A percentile compares a stretch with the other conserved stretches of the same genome.
Evolutionary conservation across 192 early-diverging fungal genomes (phyloP).

Genomic region (Linderina pennispora): DNA sequence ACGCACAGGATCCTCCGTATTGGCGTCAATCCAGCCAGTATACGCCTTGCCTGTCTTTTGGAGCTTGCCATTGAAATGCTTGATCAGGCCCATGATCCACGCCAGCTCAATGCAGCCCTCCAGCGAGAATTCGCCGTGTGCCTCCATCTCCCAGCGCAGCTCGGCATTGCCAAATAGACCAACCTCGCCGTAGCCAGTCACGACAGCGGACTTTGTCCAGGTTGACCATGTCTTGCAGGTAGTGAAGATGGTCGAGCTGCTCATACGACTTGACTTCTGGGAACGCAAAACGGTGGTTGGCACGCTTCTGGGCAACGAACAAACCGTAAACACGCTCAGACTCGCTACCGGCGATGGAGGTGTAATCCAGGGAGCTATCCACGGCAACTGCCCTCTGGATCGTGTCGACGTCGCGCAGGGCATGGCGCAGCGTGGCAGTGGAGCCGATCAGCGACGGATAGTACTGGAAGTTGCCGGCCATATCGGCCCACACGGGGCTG

Average conservation of each 20-base stretch:
- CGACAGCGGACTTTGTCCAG: constrained; percentile 87
- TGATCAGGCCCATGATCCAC: constrained; percentile 94
- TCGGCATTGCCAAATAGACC: constrained; percentile 84
- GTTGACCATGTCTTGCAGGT: constrained; percentile 75
- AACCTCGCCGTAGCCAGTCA: constrained; percentile 92
- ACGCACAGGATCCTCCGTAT: constrained; percentile 78
- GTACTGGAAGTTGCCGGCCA: constrained; percentile 86
- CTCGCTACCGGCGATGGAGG: constrained; percentile 57
- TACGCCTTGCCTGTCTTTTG: constrained; percentile 62
- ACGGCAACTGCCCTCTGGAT: constrained; percentile 65
- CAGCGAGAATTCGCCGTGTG: constrained; percentile 54
- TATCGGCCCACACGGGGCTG: constrained; percentile 90
- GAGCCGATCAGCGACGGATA: no score
- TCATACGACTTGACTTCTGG: constrained; percentile 65
- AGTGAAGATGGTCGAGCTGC: constrained; percentile 57
- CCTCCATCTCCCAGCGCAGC: constrained; percentile 97
- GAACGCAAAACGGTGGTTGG: constrained; percentile 86
- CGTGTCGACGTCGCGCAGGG: constrained; percentile 56
- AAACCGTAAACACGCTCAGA: constrained; percentile 45
- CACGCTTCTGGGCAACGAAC: constrained; percentile 60
- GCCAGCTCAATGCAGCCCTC: constrained; percentile 89
- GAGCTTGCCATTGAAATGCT: constrained; percentile 78
- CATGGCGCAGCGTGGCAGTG: no score
- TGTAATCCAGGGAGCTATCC: constrained; percentile 66
- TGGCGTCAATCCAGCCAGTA: constrained; percentile 90